A percentile compares a stretch with the other conserved stretches of the same genome.
Conservation (phyloP, 306 rosid species). For the Canavalia ensiformis region DNA sequence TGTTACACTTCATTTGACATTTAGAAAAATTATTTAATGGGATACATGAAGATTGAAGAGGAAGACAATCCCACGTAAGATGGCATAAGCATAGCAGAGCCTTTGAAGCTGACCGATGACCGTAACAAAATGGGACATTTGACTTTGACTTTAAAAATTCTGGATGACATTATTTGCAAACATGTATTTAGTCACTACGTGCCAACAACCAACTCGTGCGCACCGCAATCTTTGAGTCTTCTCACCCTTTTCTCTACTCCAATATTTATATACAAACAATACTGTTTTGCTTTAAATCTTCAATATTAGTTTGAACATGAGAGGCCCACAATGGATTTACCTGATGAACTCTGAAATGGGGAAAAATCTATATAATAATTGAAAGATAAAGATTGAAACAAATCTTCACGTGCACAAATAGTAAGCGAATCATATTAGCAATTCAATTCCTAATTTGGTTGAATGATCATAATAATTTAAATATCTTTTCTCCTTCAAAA, state of each 20-base stretch:
- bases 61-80: slow-evolving; percentile 16
- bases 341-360: slow-evolving; percentile 30
- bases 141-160: slow-evolving; percentile 60
- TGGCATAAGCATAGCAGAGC: slow-evolving; percentile 36
- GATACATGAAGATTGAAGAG: not conserved
- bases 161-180: slow-evolving; percentile 26
- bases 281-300: not conserved
- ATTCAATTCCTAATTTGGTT: slow-evolving; percentile 35
- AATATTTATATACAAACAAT: not conserved
- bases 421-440: slow-evolving; percentile 3
- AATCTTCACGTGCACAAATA: slow-evolving; percentile 53
- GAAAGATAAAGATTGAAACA: not conserved
- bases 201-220: slow-evolving; percentile 60
- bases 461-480: slow-evolving; percentile 12
- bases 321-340: slow-evolving; percentile 34
- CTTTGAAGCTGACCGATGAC: slow-evolving; percentile 63
- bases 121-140: slow-evolving; percentile 39
- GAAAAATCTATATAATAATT: not conserved
- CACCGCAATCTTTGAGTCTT: slow-evolving; percentile 56
- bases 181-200: slow-evolving; percentile 42
- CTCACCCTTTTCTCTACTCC: not conserved
- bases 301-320: slow-evolving; percentile 24
- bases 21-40: not conserved
- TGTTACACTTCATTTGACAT: not conserved
- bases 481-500: not conserved